A percentile compares a stretch with the other conserved stretches of the same genome.
Evolutionary conservation across 768 basidiomycete genomes (phyloP).

Genomic region (Scleroderma citrinum): DNA sequence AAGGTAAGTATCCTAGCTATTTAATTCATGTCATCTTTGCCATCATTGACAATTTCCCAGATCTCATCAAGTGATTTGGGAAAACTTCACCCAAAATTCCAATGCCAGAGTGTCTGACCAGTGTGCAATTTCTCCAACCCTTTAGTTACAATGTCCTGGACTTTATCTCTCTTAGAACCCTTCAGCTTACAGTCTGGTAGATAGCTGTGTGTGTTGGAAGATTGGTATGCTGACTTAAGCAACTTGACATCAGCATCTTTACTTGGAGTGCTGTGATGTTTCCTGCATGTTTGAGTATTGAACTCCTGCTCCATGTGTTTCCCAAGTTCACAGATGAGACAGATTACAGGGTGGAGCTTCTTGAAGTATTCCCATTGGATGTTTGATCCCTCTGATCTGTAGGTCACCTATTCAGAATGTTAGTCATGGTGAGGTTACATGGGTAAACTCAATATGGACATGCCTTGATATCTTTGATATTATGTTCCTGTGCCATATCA

Average conservation of each 20-base stretch:
- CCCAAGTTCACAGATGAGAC: constrained; percentile 16
- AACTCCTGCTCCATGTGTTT: constrained; percentile 26
- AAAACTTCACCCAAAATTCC: background rate
- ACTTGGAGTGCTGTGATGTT: constrained; percentile 18
- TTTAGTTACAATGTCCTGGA: background rate
- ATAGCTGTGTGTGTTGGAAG: background rate
- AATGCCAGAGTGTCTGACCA: background rate
- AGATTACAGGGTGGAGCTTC: constrained; percentile 31
- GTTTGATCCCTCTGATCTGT: constrained; percentile 28
- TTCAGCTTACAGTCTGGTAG: background rate
- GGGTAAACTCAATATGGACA: background rate
- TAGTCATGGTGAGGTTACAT: background rate
- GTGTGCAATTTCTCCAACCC: background rate
- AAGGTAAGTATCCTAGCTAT: too few relatives aligned
- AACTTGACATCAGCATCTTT: constrained; percentile 8
- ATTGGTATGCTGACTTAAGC: background rate
- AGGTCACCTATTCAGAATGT: constrained; percentile 14
- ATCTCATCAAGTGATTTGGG: background rate
- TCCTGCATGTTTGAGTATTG: constrained; percentile 22
- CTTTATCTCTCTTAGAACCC: background rate
- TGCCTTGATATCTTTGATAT: constrained; percentile 33
- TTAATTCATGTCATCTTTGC: background rate
- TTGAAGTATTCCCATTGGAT: constrained; percentile 28
- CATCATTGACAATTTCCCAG: background rate
- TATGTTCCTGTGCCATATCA: constrained; percentile 31